Percentiles rank a stretch among this genome's conserved stretches.
phyloP scores from a whole-genome alignment of 192 early-diverging fungal genomes.

The Linnemannia zychae region DNA sequence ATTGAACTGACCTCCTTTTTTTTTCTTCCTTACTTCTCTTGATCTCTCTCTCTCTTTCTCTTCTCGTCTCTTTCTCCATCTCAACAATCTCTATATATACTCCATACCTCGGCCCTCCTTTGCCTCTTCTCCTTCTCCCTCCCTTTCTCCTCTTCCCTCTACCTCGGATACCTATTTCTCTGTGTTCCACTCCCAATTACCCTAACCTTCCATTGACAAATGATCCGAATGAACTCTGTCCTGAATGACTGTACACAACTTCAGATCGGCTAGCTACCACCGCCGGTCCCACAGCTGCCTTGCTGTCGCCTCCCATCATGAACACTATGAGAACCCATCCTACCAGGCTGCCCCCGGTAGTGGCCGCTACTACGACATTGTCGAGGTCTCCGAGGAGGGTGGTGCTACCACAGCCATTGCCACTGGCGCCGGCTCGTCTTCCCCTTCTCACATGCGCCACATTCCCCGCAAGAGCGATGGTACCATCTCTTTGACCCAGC shows the following conservation, averaged over 20 bases:
- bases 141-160: neutral
- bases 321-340: slow-evolving; percentile 31
- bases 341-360: slow-evolving; percentile 3
- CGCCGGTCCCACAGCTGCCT: slow-evolving; percentile 52
- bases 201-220: neutral
- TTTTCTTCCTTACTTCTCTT: neutral
- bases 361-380: slow-evolving; percentile 22
- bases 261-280: slow-evolving; percentile 43
- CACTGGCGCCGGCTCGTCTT: slow-evolving; percentile 23
- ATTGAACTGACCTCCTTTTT: slow-evolving; percentile 10
- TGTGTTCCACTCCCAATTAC: neutral
- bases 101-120: neutral
- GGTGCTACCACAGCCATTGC: slow-evolving; percentile 24
- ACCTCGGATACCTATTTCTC: neutral
- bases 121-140: neutral
- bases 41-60: neutral
- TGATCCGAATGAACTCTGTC: neutral
- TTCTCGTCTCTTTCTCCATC: neutral
- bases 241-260: slow-evolving; percentile 25
- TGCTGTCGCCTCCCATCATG: slow-evolving; percentile 41
- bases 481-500: slow-evolving; percentile 24
- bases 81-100: neutral
- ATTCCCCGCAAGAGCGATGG: slow-evolving; percentile 21
- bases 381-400: slow-evolving; percentile 33
- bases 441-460: slow-evolving; percentile 23